These are phyloP conservation scores for Podospora appendiculata DNA, from an alignment of 495 filamentous ascomycete species.

Conservation along the genomic window DNA sequence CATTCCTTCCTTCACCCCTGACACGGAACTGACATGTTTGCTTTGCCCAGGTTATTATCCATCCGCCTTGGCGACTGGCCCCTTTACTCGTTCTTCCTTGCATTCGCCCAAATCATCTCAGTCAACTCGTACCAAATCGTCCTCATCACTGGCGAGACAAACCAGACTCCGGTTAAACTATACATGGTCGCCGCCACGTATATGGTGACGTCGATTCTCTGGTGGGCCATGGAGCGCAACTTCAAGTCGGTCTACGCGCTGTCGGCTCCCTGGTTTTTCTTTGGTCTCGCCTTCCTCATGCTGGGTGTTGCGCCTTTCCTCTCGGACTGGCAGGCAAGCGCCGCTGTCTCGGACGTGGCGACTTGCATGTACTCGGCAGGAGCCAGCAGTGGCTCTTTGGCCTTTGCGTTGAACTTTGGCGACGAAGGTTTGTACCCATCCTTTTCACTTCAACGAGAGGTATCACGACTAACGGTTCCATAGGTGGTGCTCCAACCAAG, in stretches of 20 bases:
- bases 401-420: conserved; percentile 63
- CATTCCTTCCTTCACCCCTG: too few relatives aligned
- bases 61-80: conserved; percentile 56
- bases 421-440: conserved; percentile 35
- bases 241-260: conserved; percentile 51
- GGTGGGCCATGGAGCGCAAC: conserved; percentile 54
- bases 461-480: background rate
- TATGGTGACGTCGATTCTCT: conserved; percentile 46
- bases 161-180: conserved; percentile 51
- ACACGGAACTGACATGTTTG: too few relatives aligned
- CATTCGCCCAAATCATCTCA: conserved; percentile 59
- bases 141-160: conserved; percentile 52
- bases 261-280: conserved; percentile 52
- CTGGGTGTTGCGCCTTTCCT: conserved; percentile 50
- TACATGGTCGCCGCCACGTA: conserved; percentile 59
- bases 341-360: conserved; percentile 49
- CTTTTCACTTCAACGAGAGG: background rate
- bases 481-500: conserved; percentile 47
- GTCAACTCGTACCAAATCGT: conserved; percentile 65
- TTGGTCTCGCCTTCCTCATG: conserved; percentile 49
- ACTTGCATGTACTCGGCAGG: conserved; percentile 54
- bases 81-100: conserved; percentile 61
- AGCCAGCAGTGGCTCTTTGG: conserved; percentile 52
- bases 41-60: conserved; percentile 17
- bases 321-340: conserved; percentile 25